phyloP scores from a whole-genome alignment of 139 green algal species.

The Chlorella sp. region DNA sequence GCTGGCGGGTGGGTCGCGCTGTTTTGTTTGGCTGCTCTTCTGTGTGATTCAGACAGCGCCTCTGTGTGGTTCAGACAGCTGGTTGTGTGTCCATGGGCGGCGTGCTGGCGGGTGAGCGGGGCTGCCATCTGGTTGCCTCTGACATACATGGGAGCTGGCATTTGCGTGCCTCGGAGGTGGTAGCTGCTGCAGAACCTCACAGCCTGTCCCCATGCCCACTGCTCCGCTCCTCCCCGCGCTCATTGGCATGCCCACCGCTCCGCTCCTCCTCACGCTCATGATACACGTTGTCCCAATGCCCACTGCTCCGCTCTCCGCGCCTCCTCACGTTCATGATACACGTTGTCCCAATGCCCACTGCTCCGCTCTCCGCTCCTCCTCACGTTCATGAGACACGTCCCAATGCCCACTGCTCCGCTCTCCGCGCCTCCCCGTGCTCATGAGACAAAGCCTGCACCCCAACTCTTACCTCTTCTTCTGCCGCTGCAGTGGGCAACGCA shows the following conservation, averaged over 20 bases:
- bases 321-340: too few relatives aligned
- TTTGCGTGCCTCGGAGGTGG: too few relatives aligned
- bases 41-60: not conserved
- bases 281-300: too few relatives aligned
- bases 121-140: too few relatives aligned
- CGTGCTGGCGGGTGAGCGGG: not conserved
- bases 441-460: not conserved
- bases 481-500: slow-evolving; percentile 17
- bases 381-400: not conserved
- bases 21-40: not conserved
- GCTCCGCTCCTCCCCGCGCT: too few relatives aligned
- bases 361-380: not conserved
- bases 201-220: too few relatives aligned
- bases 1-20: not conserved
- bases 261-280: too few relatives aligned
- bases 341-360: not conserved
- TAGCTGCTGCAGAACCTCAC: too few relatives aligned
- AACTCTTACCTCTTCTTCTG: not conserved
- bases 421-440: too few relatives aligned
- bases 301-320: too few relatives aligned
- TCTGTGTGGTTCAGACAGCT: not conserved
- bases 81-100: not conserved
- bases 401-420: not conserved
- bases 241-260: too few relatives aligned
- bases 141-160: too few relatives aligned